Conservation (phyloP, 164 flowering plant species). For the Aristolochia californica region DNA sequence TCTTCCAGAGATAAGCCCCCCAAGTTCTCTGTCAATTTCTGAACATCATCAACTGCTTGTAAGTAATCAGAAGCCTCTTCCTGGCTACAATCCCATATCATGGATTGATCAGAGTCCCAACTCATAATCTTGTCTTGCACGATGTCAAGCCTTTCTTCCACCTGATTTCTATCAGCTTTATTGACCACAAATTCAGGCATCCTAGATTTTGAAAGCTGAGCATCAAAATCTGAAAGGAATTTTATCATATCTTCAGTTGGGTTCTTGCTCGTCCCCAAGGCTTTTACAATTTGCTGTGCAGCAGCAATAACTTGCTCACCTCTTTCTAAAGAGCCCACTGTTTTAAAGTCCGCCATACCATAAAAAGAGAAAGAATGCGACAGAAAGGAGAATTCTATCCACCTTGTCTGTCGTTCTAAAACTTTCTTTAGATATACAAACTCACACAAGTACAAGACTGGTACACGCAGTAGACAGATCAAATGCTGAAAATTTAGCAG, state of each 20-base stretch:
- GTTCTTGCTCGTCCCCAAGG: slow-evolving; percentile 17
- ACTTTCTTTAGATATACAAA: too few species aligned
- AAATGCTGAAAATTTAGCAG: too few species aligned
- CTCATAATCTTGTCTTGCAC: slow-evolving; percentile 42
- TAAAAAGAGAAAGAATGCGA: too few species aligned
- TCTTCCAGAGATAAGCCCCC: slow-evolving; percentile 21
- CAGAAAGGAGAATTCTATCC: too few species aligned
- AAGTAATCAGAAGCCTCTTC: slow-evolving; percentile 49
- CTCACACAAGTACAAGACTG: too few species aligned
- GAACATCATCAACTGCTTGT: slow-evolving; percentile 43
- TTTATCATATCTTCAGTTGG: slow-evolving; percentile 2
- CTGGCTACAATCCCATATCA: slow-evolving; percentile 62
- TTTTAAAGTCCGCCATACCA: slow-evolving; percentile 32
- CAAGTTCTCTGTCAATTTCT: slow-evolving; percentile 31
- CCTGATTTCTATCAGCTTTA: not conserved
- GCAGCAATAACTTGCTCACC: slow-evolving; percentile 64
- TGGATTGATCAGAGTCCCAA: slow-evolving; percentile 51
- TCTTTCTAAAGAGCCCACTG: slow-evolving; percentile 19
- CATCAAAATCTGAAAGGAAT: not conserved
- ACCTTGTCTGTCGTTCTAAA: too few species aligned
- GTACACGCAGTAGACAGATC: too few species aligned
- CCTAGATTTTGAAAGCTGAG: not conserved
- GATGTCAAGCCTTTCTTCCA: slow-evolving; percentile 16
- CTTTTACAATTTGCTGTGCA: slow-evolving; percentile 29
- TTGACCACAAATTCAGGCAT: not conserved